Percentiles rank a stretch among this genome's conserved stretches.
Conservation (phyloP, 345 rosid genomes). For the Eucalyptus pauciflora region DNA sequence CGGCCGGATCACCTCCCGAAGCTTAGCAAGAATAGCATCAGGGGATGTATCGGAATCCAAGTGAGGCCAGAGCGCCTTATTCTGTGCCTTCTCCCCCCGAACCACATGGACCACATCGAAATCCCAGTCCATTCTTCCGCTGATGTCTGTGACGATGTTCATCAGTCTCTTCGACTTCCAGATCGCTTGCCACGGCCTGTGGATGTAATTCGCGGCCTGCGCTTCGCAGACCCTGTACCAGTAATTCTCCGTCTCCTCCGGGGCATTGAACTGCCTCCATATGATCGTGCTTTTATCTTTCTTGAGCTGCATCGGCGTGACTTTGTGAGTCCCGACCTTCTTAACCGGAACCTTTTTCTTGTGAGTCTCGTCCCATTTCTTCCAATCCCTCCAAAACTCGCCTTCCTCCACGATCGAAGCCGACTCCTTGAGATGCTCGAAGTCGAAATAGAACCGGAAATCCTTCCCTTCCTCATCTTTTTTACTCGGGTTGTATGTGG, state of each 20-base stretch:
- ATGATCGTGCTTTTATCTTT: slow-evolving; percentile 70
- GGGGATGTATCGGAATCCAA: slow-evolving; percentile 82
- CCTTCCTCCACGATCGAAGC: slow-evolving; percentile 75
- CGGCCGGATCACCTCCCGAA: slow-evolving; percentile 44
- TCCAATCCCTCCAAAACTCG: slow-evolving; percentile 74
- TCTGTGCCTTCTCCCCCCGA: slow-evolving; percentile 81
- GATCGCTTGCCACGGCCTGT: slow-evolving; percentile 77
- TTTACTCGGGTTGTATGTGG: slow-evolving; percentile 46
- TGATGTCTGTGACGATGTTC: slow-evolving; percentile 77
- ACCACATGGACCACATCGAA: slow-evolving; percentile 84
- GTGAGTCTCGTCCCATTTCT: slow-evolving; percentile 67
- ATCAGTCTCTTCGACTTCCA: slow-evolving; percentile 96
- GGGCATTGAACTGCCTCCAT: slow-evolving; percentile 83
- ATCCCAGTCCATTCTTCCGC: slow-evolving; percentile 95
- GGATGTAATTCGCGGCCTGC: slow-evolving; percentile 51
- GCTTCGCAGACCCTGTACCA: slow-evolving; percentile 98
- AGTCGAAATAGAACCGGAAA: slow-evolving; percentile 79
- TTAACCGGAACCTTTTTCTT: slow-evolving; percentile 60
- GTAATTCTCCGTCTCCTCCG: slow-evolving; percentile 76
- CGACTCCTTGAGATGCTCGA: slow-evolving; percentile 78
- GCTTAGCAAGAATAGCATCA: slow-evolving; percentile 48
- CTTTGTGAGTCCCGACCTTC: slow-evolving; percentile 62
- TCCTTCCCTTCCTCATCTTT: slow-evolving; percentile 86
- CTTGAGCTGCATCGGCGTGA: slow-evolving; percentile 58
- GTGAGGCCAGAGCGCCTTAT: slow-evolving; percentile 85